These are phyloP conservation scores for Phytopythium montanum DNA, from an alignment of 352 stramenopile genomes.

Conservation along the genomic window DNA sequence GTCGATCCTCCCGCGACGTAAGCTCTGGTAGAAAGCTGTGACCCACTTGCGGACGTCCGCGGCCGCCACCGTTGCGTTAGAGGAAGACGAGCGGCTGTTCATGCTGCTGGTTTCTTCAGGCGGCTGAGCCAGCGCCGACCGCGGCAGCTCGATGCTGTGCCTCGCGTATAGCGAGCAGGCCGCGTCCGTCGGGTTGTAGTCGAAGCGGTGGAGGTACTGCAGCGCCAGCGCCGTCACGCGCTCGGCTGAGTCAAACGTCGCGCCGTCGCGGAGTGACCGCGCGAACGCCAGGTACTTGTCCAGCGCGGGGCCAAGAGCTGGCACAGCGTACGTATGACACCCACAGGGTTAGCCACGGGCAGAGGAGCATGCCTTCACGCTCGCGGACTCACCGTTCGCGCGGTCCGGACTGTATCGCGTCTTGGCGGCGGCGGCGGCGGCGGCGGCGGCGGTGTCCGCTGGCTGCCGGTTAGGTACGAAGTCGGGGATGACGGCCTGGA, in stretches of 20 bases:
- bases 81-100: neutral
- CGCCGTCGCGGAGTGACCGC: slow-evolving; percentile 62
- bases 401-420: slow-evolving; percentile 43
- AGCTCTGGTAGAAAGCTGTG: slow-evolving; percentile 56
- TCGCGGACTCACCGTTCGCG: slow-evolving; percentile 36
- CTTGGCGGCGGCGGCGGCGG: slow-evolving; percentile 20
- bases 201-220: slow-evolving; percentile 75
- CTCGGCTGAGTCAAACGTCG: slow-evolving; percentile 78
- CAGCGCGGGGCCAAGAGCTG: slow-evolving; percentile 56
- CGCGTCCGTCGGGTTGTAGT: slow-evolving; percentile 76
- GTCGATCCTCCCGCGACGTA: slow-evolving; percentile 34
- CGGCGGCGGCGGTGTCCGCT: slow-evolving; percentile 5
- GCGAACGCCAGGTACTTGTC: slow-evolving; percentile 83
- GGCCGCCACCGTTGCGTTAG: slow-evolving; percentile 15
- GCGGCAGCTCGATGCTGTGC: slow-evolving; percentile 74
- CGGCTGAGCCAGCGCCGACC: slow-evolving; percentile 11
- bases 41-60: slow-evolving; percentile 63
- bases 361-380: neutral
- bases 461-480: slow-evolving; percentile 21
- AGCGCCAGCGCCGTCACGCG: slow-evolving; percentile 67
- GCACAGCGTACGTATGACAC: slow-evolving; percentile 9
- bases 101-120: neutral
- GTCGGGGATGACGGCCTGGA: slow-evolving; percentile 69
- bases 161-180: slow-evolving; percentile 78
- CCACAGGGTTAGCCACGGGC: neutral